Percentiles rank a stretch among this genome's conserved stretches.
Evolutionary conservation across 2,329 filamentous ascomycete genomes (phyloP).

Genomic region (Aspergillus bombycis): DNA sequence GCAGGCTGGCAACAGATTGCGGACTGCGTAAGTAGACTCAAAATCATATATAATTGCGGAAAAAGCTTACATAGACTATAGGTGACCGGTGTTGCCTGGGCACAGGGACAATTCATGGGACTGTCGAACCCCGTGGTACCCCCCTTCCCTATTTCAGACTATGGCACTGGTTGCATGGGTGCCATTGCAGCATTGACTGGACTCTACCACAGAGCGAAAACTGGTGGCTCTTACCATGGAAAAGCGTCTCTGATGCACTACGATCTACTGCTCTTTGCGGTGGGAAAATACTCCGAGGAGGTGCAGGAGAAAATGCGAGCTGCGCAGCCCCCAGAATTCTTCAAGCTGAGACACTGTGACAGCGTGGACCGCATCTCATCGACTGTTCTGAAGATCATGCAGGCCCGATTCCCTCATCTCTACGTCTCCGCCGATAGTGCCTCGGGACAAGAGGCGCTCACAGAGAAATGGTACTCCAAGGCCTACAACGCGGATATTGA

Average conservation of each 20-base stretch:
- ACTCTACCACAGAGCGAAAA: conserved; percentile 63
- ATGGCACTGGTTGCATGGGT: conserved; percentile 73
- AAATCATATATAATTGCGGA: not conserved
- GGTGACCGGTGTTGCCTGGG: conserved; percentile 48
- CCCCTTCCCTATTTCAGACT: conserved; percentile 60
- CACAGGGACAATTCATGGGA: conserved; percentile 47
- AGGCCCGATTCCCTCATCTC: conserved; percentile 56
- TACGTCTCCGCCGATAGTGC: conserved; percentile 42
- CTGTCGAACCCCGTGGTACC: conserved; percentile 44
- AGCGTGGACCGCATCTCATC: conserved; percentile 68
- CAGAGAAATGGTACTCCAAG: conserved; percentile 53
- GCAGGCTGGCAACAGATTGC: conserved; percentile 74
- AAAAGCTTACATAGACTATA: conserved; percentile 22
- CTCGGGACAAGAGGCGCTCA: conserved; percentile 46
- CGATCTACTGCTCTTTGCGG: conserved; percentile 65
- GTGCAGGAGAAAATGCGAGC: conserved; percentile 58
- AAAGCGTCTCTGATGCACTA: conserved; percentile 69
- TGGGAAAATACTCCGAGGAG: conserved; percentile 59
- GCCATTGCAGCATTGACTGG: conserved; percentile 68
- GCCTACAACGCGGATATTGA: conserved; percentile 52
- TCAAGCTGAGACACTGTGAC: conserved; percentile 61
- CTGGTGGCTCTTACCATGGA: conserved; percentile 68
- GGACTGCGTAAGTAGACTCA: conserved; percentile 57
- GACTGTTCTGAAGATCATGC: conserved; percentile 60
- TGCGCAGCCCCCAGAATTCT: conserved; percentile 57